Evolutionary conservation across 1,139 yeast genomes (phyloP), one percentile per base, ranked within the genome.

Genomic region (Scheffersomyces stambukii): DNA sequence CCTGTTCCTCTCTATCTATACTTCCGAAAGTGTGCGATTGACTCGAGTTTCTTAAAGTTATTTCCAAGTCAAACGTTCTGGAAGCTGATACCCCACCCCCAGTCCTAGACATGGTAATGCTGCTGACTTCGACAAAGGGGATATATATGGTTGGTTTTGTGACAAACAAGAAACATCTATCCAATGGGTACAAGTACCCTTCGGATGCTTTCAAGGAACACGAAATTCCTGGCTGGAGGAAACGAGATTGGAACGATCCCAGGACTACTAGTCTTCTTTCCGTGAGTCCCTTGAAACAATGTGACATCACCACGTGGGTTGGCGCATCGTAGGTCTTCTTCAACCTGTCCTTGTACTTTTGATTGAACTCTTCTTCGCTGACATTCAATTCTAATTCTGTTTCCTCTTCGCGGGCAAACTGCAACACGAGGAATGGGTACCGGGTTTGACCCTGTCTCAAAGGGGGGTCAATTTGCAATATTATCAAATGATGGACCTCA

Each of bases 141-240:
- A 91, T 84, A 54, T 85, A 84, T 24, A 91, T 76, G 0, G 97
- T 88, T 28, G 98, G 96, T 54, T 93, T 93, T 18, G 96, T 89
- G 24, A 91, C 81, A 53, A 91, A 91, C 42, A 91, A 64, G 52
- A 91, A 78, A 34, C 95, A 85, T 57, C 86, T 83, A 43, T 93
- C 98, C 38, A 91, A 70, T 12, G 95, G 89, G 55, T 84, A 91
- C 36, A 91, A 63, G 46, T 86, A 83, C 21, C 98, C 98, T 61
- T 91, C 98, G 30, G 86, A 83, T 0, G 97, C 98, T 58, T 89
- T 91, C 45, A 86, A 75, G 10, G 96, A 85, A 61, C 98, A 89
- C 13, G 88, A 71, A 27, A 91, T 80, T 8, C 95, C 96, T 8
- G 95, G 84, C 47, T 83, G 91, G 25, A 72, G 72, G 47, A 70